These are phyloP conservation scores for Conoideocrella luteorostrata DNA, from an alignment of 2,329 filamentous ascomycete species.

Conservation along the genomic window DNA sequence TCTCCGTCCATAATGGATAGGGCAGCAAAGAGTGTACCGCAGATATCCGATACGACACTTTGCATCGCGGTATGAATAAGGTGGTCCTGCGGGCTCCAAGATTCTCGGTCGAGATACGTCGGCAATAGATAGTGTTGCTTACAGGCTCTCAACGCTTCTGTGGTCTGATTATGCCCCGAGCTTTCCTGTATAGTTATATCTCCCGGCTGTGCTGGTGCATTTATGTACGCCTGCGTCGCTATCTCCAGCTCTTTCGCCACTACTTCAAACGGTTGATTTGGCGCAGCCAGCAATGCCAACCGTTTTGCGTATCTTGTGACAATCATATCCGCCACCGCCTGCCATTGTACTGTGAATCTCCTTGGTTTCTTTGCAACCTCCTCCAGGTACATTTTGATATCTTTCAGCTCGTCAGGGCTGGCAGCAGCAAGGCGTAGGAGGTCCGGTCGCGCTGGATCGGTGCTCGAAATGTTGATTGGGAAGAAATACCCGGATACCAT, in stretches of 20 bases:
- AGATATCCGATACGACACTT: slow-evolving; percentile 33
- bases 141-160: slow-evolving; percentile 38
- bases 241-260: slow-evolving; percentile 24
- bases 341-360: slow-evolving; percentile 51
- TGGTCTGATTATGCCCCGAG: slow-evolving; percentile 22
- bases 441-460: slow-evolving; percentile 23
- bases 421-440: slow-evolving; percentile 27
- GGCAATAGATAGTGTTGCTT: slow-evolving; percentile 36
- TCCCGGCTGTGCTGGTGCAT: slow-evolving; percentile 24
- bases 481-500: slow-evolving; percentile 48
- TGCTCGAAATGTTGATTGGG: slow-evolving; percentile 42
- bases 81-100: slow-evolving; percentile 34
- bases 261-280: slow-evolving; percentile 17
- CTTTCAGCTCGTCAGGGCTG: slow-evolving; percentile 22
- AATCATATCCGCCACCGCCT: slow-evolving; percentile 58
- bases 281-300: slow-evolving; percentile 34
- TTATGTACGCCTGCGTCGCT: slow-evolving; percentile 20
- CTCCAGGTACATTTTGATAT: slow-evolving; percentile 37
- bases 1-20: background rate
- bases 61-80: slow-evolving; percentile 39
- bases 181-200: slow-evolving; percentile 13
- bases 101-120: slow-evolving; percentile 12
- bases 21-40: slow-evolving; percentile 21
- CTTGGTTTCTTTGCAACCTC: slow-evolving; percentile 30
- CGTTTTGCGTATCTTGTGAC: slow-evolving; percentile 54